A percentile compares a stretch with the other conserved stretches of the same genome.
These are phyloP conservation scores for Lasiosphaeria hispida DNA, from an alignment of 495 filamentous ascomycete species.

Conservation along the genomic window DNA sequence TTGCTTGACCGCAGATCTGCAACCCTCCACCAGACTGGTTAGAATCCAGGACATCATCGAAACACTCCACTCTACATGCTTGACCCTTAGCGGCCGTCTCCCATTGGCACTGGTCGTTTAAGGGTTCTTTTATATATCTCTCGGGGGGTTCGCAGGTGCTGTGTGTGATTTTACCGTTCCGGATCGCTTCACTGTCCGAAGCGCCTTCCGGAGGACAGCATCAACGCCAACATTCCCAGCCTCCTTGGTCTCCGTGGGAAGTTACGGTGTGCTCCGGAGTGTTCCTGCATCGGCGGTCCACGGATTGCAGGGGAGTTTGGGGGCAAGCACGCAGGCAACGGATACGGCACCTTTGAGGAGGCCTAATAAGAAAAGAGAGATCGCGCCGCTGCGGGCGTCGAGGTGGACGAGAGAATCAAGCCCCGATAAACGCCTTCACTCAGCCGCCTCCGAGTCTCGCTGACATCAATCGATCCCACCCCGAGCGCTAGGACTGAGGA, in stretches of 20 bases:
- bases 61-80: neutral
- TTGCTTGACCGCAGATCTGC: slow-evolving; percentile 1
- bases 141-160: no score
- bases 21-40: neutral
- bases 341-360: no score
- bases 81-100: neutral
- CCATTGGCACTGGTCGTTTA: no score
- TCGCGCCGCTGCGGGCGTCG: neutral
- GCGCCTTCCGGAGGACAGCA: no score
- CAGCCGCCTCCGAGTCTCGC: neutral
- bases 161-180: no score
- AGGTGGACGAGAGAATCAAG: neutral
- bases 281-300: neutral
- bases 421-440: neutral
- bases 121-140: no score
- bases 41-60: neutral
- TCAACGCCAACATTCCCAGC: slow-evolving; percentile 1
- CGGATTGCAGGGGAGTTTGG: neutral
- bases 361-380: no score
- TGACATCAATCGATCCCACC: neutral
- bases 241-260: neutral
- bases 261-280: neutral
- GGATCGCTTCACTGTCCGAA: no score
- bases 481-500: no score
- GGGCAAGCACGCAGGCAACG: no score